Conservation (phyloP, 2,329 filamentous ascomycete genomes). For the Tolypocladium pustulatum region DNA sequence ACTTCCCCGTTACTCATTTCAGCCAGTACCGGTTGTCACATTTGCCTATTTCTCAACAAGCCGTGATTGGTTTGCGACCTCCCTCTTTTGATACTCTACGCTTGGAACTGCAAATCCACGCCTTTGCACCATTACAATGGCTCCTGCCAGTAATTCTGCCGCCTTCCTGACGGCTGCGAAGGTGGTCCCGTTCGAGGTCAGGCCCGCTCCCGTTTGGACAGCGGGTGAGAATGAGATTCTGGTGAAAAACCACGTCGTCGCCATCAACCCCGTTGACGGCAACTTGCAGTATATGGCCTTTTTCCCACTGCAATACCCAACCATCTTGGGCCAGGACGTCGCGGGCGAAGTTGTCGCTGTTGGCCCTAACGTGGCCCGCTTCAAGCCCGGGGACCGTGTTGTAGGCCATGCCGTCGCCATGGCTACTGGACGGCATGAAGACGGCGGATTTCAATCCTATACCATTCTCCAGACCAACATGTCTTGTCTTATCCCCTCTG, state of each 20-base stretch:
- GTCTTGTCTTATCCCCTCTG: slow-evolving; percentile 9
- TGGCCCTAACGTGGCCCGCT: slow-evolving; percentile 11
- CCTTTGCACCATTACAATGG: background rate
- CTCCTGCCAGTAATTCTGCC: background rate
- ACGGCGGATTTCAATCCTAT: slow-evolving; percentile 10
- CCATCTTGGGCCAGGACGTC: slow-evolving; percentile 19
- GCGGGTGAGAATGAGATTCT: slow-evolving; percentile 11
- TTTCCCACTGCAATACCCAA: slow-evolving; percentile 14
- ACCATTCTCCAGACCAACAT: slow-evolving; percentile 5
- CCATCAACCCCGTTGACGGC: slow-evolving; percentile 20
- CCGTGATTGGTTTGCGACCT: background rate
- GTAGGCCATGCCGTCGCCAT: slow-evolving; percentile 16
- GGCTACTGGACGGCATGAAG: slow-evolving; percentile 15
- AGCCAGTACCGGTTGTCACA: background rate
- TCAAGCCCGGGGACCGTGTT: slow-evolving; percentile 12
- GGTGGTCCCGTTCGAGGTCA: background rate
- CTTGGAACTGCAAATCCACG: background rate
- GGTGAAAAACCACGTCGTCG: slow-evolving; percentile 17
- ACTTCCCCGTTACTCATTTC: background rate
- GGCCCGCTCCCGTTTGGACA: background rate
- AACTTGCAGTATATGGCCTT: slow-evolving; percentile 12
- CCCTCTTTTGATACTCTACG: no score
- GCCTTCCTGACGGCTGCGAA: background rate
- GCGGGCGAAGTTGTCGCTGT: slow-evolving; percentile 21
- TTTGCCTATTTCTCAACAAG: background rate